Evolutionary conservation across 2,329 filamentous ascomycete species (phyloP).

Genomic region (Apiospora sp.): DNA sequence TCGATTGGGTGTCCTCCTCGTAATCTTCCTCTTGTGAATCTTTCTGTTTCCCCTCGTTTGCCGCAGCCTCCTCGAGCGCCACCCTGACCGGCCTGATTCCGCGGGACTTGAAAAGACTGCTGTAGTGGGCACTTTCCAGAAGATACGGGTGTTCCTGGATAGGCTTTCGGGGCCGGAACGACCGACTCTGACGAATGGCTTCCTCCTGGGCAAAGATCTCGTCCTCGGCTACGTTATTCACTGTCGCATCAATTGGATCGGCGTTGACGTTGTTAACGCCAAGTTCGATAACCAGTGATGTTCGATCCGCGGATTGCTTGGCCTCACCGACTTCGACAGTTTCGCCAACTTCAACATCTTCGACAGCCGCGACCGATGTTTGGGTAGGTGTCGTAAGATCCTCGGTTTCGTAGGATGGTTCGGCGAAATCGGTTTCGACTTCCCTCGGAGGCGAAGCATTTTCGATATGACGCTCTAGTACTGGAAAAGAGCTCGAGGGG

Average conservation of each 20-base stretch:
- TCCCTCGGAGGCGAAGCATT: background rate
- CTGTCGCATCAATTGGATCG: background rate
- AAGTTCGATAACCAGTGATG: background rate
- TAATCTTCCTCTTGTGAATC: conserved; percentile 60
- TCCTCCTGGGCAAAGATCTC: conserved; percentile 28
- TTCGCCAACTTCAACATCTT: background rate
- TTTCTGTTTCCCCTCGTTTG: conserved; percentile 45
- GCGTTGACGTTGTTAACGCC: background rate
- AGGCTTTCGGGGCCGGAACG: conserved; percentile 58
- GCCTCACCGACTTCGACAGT: background rate
- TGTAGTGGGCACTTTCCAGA: conserved; percentile 63
- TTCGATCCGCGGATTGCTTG: background rate
- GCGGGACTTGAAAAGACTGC: conserved; percentile 59
- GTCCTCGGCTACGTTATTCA: conserved; percentile 26
- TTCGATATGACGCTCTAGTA: background rate
- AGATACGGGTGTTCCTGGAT: conserved; percentile 68
- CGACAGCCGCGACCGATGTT: background rate
- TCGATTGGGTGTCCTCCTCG: conserved; percentile 59
- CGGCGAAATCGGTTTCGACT: background rate
- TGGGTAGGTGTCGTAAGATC: background rate
- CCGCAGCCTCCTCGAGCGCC: conserved; percentile 42
- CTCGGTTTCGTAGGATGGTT: background rate
- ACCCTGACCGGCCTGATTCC: conserved; percentile 62
- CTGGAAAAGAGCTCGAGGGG: conserved; percentile 25
- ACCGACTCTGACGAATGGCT: conserved; percentile 33